Evolutionary conservation across 768 basidiomycete genomes (phyloP), one percentile per base, ranked within the genome.

Genomic region (Pholiota conissans): DNA sequence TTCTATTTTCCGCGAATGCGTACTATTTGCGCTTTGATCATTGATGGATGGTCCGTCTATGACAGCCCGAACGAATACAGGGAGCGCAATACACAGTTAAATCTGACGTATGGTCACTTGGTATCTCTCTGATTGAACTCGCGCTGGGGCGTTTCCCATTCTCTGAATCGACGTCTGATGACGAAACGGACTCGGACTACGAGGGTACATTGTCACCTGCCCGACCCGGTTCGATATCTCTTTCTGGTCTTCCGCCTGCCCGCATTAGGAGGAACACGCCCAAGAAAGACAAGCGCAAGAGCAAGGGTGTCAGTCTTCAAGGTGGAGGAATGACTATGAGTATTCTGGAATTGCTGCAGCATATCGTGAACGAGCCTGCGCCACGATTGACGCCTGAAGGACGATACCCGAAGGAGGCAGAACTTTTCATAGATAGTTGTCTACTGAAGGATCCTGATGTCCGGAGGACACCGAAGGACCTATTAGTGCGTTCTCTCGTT

Each of bases 71-170:
- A 68, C 94, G 97, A 58, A 98, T 99, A 76, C 96, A 98, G 75
- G 97, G 97, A 49, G 94, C 94, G 1, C 92, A 93, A 68, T 98
- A 99, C 72, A 95, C 94, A 27, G 96, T 99, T 73, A 98, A 98
- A 74, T 98, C 95, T 3, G 97, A 99, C 66, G 96, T 98, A 3
- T 99, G 97, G 97, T 98, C 96, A 0, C 84, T 98, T 42, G 97
- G 97, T 28, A 94, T 99, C 68, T 92, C 95, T 7, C 80, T 99
- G 48, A 95, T 98, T 71, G 97, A 99, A 75, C 86, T 99, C 39
- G 97, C 95, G 0, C 84, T 96, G 29, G 97, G 96, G 14, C 90
- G 94, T 34, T 99, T 99, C 82, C 97, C 97, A 22, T 99, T 98
- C 76, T 87, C 93, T 42, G 90, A 93, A 67, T 87, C 87, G 2